Conservation (phyloP, 495 filamentous ascomycete species). For the Aspergillus steynii region DNA sequence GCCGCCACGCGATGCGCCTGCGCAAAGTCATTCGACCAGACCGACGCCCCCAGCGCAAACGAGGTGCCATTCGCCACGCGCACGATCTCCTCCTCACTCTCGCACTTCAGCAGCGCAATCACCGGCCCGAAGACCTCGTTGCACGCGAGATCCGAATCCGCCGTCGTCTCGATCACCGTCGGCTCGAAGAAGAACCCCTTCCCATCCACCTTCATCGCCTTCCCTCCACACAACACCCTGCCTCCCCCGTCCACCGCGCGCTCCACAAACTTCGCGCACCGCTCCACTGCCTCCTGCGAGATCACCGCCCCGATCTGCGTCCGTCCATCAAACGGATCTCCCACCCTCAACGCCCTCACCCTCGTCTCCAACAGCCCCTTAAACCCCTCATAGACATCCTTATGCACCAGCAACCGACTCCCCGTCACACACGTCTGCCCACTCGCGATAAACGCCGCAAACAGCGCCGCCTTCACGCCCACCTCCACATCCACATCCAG, state of each 20-base stretch:
- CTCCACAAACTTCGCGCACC: slow-evolving; percentile 38
- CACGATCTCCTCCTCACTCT: slow-evolving; percentile 49
- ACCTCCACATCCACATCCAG: slow-evolving; percentile 48
- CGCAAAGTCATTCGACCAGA: slow-evolving; percentile 59
- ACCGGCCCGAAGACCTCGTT: slow-evolving; percentile 55
- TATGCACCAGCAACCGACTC: slow-evolving; percentile 57
- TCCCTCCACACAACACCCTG: slow-evolving; percentile 34
- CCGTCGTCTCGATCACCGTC: slow-evolving; percentile 47
- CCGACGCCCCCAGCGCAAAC: slow-evolving; percentile 53
- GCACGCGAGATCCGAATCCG: slow-evolving; percentile 31
- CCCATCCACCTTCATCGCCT: slow-evolving; percentile 33
- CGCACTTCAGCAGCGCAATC: slow-evolving; percentile 46
- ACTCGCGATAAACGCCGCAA: slow-evolving; percentile 59
- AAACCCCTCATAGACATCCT: slow-evolving; percentile 43
- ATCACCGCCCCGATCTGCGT: slow-evolving; percentile 47
- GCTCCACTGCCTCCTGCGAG: slow-evolving; percentile 36
- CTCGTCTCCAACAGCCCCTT: slow-evolving; percentile 36
- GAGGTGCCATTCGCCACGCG: slow-evolving; percentile 50
- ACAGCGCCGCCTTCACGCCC: slow-evolving; percentile 58
- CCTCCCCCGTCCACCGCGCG: slow-evolving; percentile 29
- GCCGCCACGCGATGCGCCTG: slow-evolving; percentile 58
- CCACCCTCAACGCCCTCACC: slow-evolving; percentile 46
- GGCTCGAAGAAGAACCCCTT: slow-evolving; percentile 61
- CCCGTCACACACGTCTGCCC: slow-evolving; percentile 65
- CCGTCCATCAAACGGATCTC: slow-evolving; percentile 45